Conservation (phyloP, 257 asterid species). For the Jasminum sambac region DNA sequence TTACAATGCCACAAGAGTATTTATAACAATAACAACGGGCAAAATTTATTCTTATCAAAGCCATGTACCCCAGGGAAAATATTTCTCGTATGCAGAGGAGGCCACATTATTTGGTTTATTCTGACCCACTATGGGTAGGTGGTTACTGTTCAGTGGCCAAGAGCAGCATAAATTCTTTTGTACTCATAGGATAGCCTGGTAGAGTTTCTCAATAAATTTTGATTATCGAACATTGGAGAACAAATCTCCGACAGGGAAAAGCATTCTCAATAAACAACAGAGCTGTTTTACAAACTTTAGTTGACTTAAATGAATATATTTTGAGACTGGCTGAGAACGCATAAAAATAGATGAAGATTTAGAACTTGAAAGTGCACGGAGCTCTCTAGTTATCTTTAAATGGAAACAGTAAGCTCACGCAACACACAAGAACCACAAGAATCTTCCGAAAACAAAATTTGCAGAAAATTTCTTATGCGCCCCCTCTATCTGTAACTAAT, state of each 20-base stretch:
- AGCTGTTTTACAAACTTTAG: neutral
- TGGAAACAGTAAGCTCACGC: neutral
- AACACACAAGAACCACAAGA: neutral
- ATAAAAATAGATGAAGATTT: neutral
- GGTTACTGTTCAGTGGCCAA: too few species aligned
- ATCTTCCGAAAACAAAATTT: neutral
- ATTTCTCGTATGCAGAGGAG: too few species aligned
- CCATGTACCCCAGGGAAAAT: neutral
- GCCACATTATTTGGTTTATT: too few species aligned
- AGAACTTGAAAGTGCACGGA: neutral
- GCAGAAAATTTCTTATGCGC: neutral
- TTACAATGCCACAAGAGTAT: constrained; percentile 13
- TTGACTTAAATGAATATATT: neutral
- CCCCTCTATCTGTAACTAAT: neutral
- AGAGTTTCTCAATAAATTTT: neutral
- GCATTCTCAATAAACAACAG: neutral
- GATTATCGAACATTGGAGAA: neutral
- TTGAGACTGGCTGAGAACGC: neutral
- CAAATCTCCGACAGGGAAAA: neutral
- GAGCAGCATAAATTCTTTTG: too few species aligned
- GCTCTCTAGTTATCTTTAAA: neutral
- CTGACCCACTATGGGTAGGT: too few species aligned
- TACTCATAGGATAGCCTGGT: neutral
- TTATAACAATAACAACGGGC: neutral
- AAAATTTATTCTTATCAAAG: neutral